A percentile compares a stretch with the other conserved stretches of the same genome.
phyloP scores from a whole-genome alignment of 805 yeast species.

The Starmera amethionina region DNA sequence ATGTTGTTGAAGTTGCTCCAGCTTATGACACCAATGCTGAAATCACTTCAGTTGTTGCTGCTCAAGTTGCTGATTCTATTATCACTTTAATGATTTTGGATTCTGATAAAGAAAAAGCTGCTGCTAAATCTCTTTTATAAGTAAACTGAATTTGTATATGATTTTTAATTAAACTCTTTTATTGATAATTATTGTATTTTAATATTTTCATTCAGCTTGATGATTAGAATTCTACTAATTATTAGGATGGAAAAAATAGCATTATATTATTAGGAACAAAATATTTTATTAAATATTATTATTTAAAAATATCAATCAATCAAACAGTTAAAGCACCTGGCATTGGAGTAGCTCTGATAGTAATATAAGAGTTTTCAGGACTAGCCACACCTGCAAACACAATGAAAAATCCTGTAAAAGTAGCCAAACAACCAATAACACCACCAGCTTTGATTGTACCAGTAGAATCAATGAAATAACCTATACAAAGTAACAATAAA shows the following conservation, averaged over 20 bases:
- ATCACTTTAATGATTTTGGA: constrained; percentile 29
- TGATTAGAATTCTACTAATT: too few relatives aligned
- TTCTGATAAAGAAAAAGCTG: constrained; percentile 5
- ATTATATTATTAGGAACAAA: too few relatives aligned
- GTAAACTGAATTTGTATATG: too few relatives aligned
- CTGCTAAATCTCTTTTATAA: too few relatives aligned
- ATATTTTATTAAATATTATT: too few relatives aligned
- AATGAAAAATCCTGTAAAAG: constrained; percentile 51
- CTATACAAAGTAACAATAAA: constrained; percentile 40
- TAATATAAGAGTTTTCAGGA: constrained; percentile 47
- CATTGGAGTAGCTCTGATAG: constrained; percentile 42
- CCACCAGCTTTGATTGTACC: constrained; percentile 50
- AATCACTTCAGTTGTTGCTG: constrained; percentile 54
- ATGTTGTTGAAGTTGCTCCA: constrained; percentile 48
- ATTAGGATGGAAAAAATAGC: too few relatives aligned
- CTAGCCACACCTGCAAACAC: constrained; percentile 56
- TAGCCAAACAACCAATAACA: constrained; percentile 44
- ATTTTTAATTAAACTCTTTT: too few relatives aligned
- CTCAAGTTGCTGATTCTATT: constrained; percentile 46
- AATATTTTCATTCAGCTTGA: too few relatives aligned
- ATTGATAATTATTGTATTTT: too few relatives aligned
- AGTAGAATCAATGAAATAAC: constrained; percentile 36
- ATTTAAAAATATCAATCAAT: too few relatives aligned
- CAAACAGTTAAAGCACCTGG: constrained; percentile 32
- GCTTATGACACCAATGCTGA: constrained; percentile 53